phyloP scores from a whole-genome alignment of 169 alveolate genomes.

The Eimeria maxima region DNA sequence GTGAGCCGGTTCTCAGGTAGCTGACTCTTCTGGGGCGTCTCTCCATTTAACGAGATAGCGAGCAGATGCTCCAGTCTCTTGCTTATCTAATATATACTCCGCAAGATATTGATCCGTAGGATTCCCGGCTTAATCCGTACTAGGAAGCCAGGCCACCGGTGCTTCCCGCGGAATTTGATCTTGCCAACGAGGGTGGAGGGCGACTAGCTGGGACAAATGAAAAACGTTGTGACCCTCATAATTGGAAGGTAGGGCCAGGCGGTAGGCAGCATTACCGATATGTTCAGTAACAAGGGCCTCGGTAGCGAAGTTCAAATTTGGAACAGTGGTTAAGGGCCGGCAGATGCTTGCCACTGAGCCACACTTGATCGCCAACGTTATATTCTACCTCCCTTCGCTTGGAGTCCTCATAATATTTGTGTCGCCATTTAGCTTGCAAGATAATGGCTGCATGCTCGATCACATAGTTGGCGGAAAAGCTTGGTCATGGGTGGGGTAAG shows the following conservation, averaged over 20 bases:
- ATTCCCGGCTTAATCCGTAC: not conserved
- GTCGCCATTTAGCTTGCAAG: not conserved
- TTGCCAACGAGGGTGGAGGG: not conserved
- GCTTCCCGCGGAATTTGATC: not conserved
- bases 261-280: slow-evolving; percentile 36
- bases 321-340: not conserved
- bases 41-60: not conserved
- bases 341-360: not conserved
- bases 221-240: not conserved
- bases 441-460: not conserved
- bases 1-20: not conserved
- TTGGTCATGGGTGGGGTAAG: not conserved
- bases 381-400: not conserved
- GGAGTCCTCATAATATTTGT: not conserved
- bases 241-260: slow-evolving; percentile 92
- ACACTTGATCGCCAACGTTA: not conserved
- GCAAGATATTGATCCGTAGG: not conserved
- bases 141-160: not conserved
- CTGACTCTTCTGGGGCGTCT: not conserved
- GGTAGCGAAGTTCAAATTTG: not conserved
- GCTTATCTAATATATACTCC: not conserved
- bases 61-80: not conserved
- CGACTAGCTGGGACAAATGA: not conserved
- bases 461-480: not conserved
- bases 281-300: not conserved